Evolutionary conservation across 2,329 filamentous ascomycete species (phyloP).

Genomic region (Cryphonectria carpinicola): DNA sequence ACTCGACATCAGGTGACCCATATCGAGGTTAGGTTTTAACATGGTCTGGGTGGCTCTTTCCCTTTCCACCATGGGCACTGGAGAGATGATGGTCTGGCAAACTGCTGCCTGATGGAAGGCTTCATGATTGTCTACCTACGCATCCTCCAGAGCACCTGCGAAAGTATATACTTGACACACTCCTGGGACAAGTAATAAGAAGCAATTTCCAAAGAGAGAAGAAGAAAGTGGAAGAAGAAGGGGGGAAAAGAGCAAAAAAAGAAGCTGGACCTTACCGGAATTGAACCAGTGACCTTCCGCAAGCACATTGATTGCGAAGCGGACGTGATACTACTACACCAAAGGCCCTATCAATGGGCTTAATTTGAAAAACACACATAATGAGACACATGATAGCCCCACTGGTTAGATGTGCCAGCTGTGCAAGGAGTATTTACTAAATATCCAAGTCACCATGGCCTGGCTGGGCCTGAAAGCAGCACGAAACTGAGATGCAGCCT

Average conservation of each 20-base stretch:
- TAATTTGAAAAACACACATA: not conserved
- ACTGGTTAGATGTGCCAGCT: not conserved
- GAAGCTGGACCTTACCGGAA: slow-evolving; percentile 16
- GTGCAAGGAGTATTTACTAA: not conserved
- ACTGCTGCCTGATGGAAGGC: too few relatives aligned
- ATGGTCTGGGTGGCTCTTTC: not conserved
- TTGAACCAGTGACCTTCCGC: slow-evolving; percentile 22
- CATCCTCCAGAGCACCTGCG: too few relatives aligned
- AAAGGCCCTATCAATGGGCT: slow-evolving; percentile 9
- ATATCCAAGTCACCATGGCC: too few relatives aligned
- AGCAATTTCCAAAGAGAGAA: too few relatives aligned
- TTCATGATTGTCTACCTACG: too few relatives aligned
- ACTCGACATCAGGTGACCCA: not conserved
- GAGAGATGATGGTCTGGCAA: too few relatives aligned
- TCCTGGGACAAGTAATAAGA: too few relatives aligned
- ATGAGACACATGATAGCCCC: not conserved
- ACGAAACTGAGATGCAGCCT: too few relatives aligned
- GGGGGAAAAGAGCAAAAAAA: not conserved
- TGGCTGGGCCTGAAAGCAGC: not conserved
- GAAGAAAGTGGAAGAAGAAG: too few relatives aligned
- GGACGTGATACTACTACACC: slow-evolving; percentile 24
- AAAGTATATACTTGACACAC: too few relatives aligned
- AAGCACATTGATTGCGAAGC: slow-evolving; percentile 13
- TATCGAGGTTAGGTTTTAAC: accelerated
- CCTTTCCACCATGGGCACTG: not conserved